Evolutionary conservation across 805 yeast species (phyloP), one percentile per base, ranked within the genome.

Genomic region (Ascoidea asiatica): DNA sequence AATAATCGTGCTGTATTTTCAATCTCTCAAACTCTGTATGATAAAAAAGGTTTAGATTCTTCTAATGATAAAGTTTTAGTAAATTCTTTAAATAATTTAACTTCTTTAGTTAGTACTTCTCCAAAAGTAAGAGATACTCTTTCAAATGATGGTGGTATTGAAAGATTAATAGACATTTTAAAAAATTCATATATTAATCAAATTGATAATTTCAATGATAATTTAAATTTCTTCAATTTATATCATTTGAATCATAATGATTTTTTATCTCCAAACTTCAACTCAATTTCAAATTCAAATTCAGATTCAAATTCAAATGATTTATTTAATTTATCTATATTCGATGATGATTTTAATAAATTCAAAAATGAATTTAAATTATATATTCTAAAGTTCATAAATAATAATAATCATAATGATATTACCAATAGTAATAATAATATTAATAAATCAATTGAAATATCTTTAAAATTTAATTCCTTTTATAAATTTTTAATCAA

Each of bases 1-100:
- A 73, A 79, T 45, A 92, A 90, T 65, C 74, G 81, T 58, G 97
- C 98, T 4, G 88, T 95, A n/a, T 86, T 89, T 22, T 79, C 89
- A 21, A 87, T 90, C 48, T 81, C 95, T 5, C 77, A 95, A 21
- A 79, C 90, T 19, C 74, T 90, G 23, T 90, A 90, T 59, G 97
- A 90, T 62, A 66, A 97, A 47, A 65, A 97, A 43, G 97, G 97
- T 0, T 69, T 90, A 44, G 97, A 92, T 59, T 84, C 89, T 50
- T 82, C 95, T 1, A 77, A 87, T 22, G 89, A 86, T 57, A 77
- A 83, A 52, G 97, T 98, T 1, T 69, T 90, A 46, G 92, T 92
- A 48, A 88, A 87, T 68, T 86, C 96, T 5, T 67, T 90, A 53
- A 90, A 89, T 61, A 95, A 88, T 65, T 69, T 90, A 44, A 86